Base-by-base conservation (phyloP, 345 rosid genomes). In the Cardiospermum halicacabum region DNA sequence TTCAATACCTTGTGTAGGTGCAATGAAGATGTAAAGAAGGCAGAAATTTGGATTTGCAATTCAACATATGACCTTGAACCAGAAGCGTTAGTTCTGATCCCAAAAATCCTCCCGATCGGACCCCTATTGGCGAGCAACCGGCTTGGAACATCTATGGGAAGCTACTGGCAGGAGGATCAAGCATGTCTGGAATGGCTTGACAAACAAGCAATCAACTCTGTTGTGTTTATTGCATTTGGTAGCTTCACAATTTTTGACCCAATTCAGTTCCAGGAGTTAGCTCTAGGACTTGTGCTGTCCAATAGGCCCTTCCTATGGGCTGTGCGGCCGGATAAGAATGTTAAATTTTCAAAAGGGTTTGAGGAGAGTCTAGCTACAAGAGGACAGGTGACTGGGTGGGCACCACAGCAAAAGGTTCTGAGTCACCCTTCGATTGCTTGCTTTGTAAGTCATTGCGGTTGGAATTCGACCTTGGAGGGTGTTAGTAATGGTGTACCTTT, bases 401-500 rank as follows among this genome's bases (percentile, higher is more conserved):
- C 68, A 19, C 75, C 74, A 7, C 86, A 79, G 37, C 79, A 76
- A 49, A 65, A 30, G 51, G 81, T 82, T 11, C 49, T 82, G 25
- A 56, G 71, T 64, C 83, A 79, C 62, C 76, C 74, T 19, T 69
- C 80, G 0, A 42, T 66, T 0, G 67, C 79, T 5, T 78, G 81
- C 39, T 81, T 71, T 64, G 9, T 80, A 32, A 69, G 63, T 0
- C 84, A 80, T 25, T 75, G 84, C 0, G 81, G 80, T 2, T 80
- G 84, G 81, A 77, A 77, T 47, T 77, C 79, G 13, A 72, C 18
- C 45, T 40, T 80, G 61, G 79, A 76, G 11, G 76, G 80, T 11
- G 16, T 70, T 42, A 11, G 69, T 64, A 60, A 11, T 7, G 81
- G 80, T 4, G 62, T 75, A 2, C 76, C 77, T 3, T 69, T 77